Evolutionary conservation across 352 stramenopile genomes (phyloP), one percentile per base, ranked within the genome.

Genomic region (Pythium dissimile): DNA sequence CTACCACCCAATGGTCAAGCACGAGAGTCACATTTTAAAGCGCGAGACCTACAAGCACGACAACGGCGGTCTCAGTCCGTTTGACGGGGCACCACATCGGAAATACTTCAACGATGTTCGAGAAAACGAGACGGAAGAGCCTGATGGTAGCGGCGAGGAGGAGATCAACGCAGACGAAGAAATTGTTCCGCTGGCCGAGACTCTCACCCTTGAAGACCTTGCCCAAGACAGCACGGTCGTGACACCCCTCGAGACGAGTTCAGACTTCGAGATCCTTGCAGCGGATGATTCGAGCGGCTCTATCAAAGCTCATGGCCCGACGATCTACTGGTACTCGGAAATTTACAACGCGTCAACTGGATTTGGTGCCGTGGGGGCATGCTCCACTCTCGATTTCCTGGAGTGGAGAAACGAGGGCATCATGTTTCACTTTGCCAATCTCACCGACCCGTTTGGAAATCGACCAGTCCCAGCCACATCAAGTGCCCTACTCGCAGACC

Each of bases 331-430:
- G 84, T 94, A 87, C 54, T 92, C 81, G 3, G 84, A 94, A 50
- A 67, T 73, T 48, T 80, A 72, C 27, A 86, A 74, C 12, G 24
- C 51, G 37, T 62, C 35, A 38, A 72, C 44, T 21, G 63, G 37
- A 15, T 48, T 72, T 34, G 93, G 91, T 18, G 92, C 85, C 1
- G 83, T 99, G 13, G 94, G 86, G 20, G 88, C 92, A 5, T 99
- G 95, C 64, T 98, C 91, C 5, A 98, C 89, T 18, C 59, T 84
- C 41, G 93, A 98, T 64, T 88, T 97, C 57, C 69, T 94, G 1
- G 84, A 88, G 4, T 98, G 92, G 93, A 80, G 86, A 27, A 97
- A 98, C 52, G 94, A 99, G 86, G 96, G 96, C 11, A 81, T 97
- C 30, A 88, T 98, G 80, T 67, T 98, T 4, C 86, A 98, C 50